phyloP scores from a whole-genome alignment of 2,329 filamentous ascomycete genomes.

The Simplicillium aogashimaense region DNA sequence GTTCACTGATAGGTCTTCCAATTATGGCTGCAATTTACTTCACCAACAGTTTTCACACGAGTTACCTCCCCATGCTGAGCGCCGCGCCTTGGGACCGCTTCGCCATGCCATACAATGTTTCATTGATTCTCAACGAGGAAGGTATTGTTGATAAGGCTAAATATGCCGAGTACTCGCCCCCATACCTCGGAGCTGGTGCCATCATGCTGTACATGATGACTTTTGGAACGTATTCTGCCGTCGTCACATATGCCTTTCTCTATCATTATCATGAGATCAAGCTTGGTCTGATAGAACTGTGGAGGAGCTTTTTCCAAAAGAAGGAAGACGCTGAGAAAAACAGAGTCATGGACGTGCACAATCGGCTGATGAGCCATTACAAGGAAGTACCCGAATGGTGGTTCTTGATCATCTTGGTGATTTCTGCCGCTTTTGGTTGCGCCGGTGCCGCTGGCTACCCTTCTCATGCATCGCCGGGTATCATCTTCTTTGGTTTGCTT shows the following conservation, averaged over 20 bases:
- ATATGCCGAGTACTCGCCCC: slow-evolving; percentile 32
- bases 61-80: slow-evolving; percentile 35
- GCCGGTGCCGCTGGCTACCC: slow-evolving; percentile 29
- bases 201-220: slow-evolving; percentile 19
- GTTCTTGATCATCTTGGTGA: slow-evolving; percentile 22
- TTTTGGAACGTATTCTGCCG: slow-evolving; percentile 17
- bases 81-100: slow-evolving; percentile 30
- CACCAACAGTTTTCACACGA: slow-evolving; percentile 30
- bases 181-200: slow-evolving; percentile 17
- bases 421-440: slow-evolving; percentile 23
- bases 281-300: slow-evolving; percentile 14
- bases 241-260: slow-evolving; percentile 16
- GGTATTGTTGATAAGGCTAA: slow-evolving; percentile 24
- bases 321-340: slow-evolving; percentile 6
- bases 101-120: slow-evolving; percentile 24
- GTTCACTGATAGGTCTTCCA: slow-evolving; percentile 23
- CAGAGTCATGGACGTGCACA: slow-evolving; percentile 17
- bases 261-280: slow-evolving; percentile 19
- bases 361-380: slow-evolving; percentile 19
- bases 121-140: slow-evolving; percentile 20
- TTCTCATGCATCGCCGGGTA: slow-evolving; percentile 27
- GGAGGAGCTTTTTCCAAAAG: slow-evolving; percentile 12
- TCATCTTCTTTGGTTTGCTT: slow-evolving; percentile 29
- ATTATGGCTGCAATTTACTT: slow-evolving; percentile 31
- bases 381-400: slow-evolving; percentile 31